Evolutionary conservation across 805 yeast genomes (phyloP).

Genomic region (Candida suzukii): DNA sequence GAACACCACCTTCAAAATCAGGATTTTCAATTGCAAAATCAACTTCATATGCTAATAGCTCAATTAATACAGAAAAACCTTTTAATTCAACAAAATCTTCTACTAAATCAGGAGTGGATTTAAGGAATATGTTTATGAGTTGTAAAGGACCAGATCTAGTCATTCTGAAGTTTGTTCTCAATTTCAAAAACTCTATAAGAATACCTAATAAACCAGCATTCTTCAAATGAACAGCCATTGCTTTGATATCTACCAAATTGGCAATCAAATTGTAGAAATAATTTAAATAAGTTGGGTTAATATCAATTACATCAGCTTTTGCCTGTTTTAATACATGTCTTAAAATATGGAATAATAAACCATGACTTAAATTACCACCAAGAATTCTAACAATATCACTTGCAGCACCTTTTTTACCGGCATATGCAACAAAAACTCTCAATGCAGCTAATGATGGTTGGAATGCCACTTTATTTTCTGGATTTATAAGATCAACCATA

Average conservation of each 20-base stretch:
- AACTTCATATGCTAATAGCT: constrained; percentile 56
- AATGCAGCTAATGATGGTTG: constrained; percentile 54
- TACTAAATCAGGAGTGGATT: constrained; percentile 40
- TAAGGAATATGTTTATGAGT: constrained; percentile 41
- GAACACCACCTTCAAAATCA: constrained; percentile 43
- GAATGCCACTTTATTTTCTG: constrained; percentile 49
- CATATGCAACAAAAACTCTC: constrained; percentile 61
- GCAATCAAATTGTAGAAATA: constrained; percentile 56
- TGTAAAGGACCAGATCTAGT: constrained; percentile 60
- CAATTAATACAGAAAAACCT: constrained; percentile 61
- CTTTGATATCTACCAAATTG: constrained; percentile 49
- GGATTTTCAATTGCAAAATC: constrained; percentile 57
- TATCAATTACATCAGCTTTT: constrained; percentile 21
- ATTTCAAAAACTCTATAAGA: constrained; percentile 51
- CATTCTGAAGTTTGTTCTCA: constrained; percentile 44
- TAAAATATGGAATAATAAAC: constrained; percentile 65
- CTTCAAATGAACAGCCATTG: constrained; percentile 49
- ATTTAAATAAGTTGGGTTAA: constrained; percentile 20
- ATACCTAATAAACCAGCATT: constrained; percentile 73
- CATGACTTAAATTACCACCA: constrained; percentile 86
- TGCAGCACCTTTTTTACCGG: constrained; percentile 63
- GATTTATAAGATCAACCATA: constrained; percentile 65
- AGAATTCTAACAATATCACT: constrained; percentile 69
- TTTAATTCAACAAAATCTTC: constrained; percentile 56
- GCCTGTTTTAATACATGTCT: constrained; percentile 52